Base-by-base conservation (phyloP, 208 protist species). In the Trypanosoma conorhini region DNA sequence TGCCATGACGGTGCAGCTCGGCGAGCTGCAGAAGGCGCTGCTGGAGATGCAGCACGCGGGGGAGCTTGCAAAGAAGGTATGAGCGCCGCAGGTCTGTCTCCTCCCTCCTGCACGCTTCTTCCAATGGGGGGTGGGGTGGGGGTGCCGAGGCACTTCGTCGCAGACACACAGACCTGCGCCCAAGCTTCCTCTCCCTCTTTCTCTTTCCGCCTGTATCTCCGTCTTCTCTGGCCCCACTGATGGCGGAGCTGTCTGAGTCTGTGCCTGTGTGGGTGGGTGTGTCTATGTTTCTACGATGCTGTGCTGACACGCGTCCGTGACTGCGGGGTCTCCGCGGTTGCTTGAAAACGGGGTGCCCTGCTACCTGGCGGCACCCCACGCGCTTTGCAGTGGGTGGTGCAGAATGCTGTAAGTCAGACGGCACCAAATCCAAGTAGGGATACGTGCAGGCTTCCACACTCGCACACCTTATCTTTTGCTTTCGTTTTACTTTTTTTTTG, bases 21-120 rank as follows among this genome's bases (percentile, higher is more conserved):
- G 89, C 52, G 87, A 95, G 31, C 69, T 95, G 28, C 90, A 95
- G 58, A 93, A 93, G 58, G 82, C 90, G 0, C 66, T 95, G 5
- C 61, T 93, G 33, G 86, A 93, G 52, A 89, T 95, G 81, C 84
- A 92, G 76, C 87, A 95, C 71, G 73, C 80, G 38, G 79, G 69
- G 15, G 87, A 92, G 12, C 60, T 95, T 13, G 86, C 85, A n/a
- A 86, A 76, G 38, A 86, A 81, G 22, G 71, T 95, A 63, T 95
- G 80, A 62, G 44, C 21, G 40, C 15, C 3, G 38, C 35, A 22
- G 26, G n/a, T n/a, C n/a, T n/a, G n/a, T n/a, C 30, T 31, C 33
- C 8, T 33, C 8, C 62, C 7, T 38, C 33, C 33, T 38, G 33
- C 50, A 5, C 1, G 5, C 58, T 44, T 1, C 38, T 74, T 50